Percentiles rank a stretch among this genome's conserved stretches.
phyloP scores from a whole-genome alignment of 2,329 filamentous ascomycete genomes.

The Botryotinia narcissicola region DNA sequence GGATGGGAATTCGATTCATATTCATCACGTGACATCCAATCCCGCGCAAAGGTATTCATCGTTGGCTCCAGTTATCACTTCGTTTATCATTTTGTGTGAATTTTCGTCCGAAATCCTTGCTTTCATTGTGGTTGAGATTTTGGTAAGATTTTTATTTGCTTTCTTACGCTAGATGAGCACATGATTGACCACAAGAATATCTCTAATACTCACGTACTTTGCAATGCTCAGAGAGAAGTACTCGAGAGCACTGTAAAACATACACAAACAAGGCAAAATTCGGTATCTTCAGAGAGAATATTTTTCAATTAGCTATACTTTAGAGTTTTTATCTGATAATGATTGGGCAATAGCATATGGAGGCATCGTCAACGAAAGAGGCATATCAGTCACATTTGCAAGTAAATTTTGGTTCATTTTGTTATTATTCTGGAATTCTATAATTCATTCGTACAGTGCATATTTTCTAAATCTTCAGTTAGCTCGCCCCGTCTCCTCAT shows the following conservation, averaged over 20 bases:
- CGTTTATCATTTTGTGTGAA: background rate
- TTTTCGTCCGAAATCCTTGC: background rate
- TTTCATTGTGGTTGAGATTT: no score
- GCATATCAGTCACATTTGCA: background rate
- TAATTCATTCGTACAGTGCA: background rate
- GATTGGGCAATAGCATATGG: background rate
- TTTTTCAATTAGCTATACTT: fast-evolving
- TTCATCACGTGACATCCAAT: fast-evolving
- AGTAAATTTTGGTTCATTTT: background rate
- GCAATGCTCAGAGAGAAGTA: background rate
- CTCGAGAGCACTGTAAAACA: background rate
- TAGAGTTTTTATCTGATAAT: background rate
- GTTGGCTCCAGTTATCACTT: background rate
- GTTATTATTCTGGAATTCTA: background rate
- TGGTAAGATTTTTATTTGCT: background rate
- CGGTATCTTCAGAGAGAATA: fast-evolving
- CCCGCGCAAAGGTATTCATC: background rate
- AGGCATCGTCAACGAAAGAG: background rate
- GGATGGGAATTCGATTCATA: no score
- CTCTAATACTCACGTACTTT: background rate
- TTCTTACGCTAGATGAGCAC: background rate
- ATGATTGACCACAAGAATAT: no score
- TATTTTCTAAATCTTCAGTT: background rate
- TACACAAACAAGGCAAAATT: background rate
- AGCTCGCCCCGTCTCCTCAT: background rate